Evolutionary conservation across 2,329 filamentous ascomycete genomes (phyloP), one percentile per base, ranked within the genome.

Genomic region (Penicillium janthinellum): DNA sequence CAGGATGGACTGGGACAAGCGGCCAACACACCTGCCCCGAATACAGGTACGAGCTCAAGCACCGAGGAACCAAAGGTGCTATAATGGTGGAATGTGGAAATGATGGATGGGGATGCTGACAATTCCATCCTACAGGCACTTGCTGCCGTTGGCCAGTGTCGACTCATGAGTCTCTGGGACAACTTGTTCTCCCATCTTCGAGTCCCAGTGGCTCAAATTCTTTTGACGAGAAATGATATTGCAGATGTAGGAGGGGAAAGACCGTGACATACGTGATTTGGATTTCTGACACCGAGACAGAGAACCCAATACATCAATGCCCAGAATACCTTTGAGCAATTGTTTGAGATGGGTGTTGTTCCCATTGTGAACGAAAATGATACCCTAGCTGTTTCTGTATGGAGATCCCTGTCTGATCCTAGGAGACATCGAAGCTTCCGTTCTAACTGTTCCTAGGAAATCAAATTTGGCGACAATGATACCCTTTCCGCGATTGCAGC

Each of bases 321-420:
- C 0, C 92, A 97, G 78, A 97, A 96, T 73, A 98, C 95, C 0
- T 91, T 99, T 74, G 85, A 87, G 54, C 92, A 96, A 76, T 84
- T 98, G 49, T 81, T 99, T 17, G 88, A 93, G 70, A 95, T 97
- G 89, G 93, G 93, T 1, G 94, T 98, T 28, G 96, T 99, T 64
- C 95, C 95, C 10, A 97, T 99, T 70, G 95, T 99, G 64, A 99
- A 99, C 71, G 95, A 99, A 79, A 99, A 99, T 77, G 95, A 99
- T 76, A 99, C 95, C 2, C 81, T 99, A 56, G 92, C 93, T 25
- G 95, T 99, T 65, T 91, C 94, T 47, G 81, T 83, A 77, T 34
- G 77, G 10, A 17, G 17, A 42, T 28, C 50, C n/a, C 14, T 42
- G n/a, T n/a, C 20, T 50, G 5, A 37, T 4, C 17, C 8, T 28